Conservation (phyloP, 345 rosid species). For the Salix suchowensis region DNA sequence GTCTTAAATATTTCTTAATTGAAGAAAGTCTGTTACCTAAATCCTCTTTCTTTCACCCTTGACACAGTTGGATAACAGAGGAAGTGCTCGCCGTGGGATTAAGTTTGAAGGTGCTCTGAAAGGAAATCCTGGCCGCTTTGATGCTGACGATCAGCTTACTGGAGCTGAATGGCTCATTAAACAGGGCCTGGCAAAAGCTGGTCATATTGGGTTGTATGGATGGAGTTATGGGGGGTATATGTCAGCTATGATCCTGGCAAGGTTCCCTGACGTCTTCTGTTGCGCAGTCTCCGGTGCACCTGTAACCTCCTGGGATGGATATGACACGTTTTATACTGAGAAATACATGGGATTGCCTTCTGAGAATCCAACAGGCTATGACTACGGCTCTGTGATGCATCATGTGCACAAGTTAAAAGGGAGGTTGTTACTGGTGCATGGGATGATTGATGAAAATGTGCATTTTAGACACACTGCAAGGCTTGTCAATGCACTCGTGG, state of each 20-base stretch:
- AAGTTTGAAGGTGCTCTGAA: conserved; percentile 73
- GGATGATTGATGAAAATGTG: conserved; percentile 96
- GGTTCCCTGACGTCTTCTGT: conserved; percentile 59
- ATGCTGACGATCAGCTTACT: conserved; percentile 73
- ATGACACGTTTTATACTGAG: conserved; percentile 86
- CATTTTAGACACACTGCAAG: conserved; percentile 91
- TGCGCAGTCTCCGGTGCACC: conserved; percentile 90
- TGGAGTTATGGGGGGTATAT: conserved; percentile 99
- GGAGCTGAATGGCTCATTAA: conserved; percentile 84
- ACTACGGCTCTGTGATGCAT: conserved; percentile 67
- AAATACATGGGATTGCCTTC: conserved; percentile 92
- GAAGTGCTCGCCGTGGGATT: conserved; percentile 85
- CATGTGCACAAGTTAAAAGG: conserved; percentile 62
- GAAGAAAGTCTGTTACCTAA: background rate
- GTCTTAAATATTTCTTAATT: background rate
- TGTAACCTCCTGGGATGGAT: conserved; percentile 96
- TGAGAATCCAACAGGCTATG: conserved; percentile 34
- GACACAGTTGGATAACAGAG: conserved; percentile 91
- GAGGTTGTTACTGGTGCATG: conserved; percentile 67
- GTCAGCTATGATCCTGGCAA: conserved; percentile 62
- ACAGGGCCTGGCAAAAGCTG: conserved; percentile 62
- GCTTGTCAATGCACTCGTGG: conserved; percentile 77
- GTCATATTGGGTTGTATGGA: conserved; percentile 71
- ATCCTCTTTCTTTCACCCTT: background rate
- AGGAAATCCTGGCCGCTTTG: conserved; percentile 49